A percentile compares a stretch with the other conserved stretches of the same genome.
phyloP scores from a whole-genome alignment of 2,329 filamentous ascomycete genomes.

The Neonectria neomacrospora region DNA sequence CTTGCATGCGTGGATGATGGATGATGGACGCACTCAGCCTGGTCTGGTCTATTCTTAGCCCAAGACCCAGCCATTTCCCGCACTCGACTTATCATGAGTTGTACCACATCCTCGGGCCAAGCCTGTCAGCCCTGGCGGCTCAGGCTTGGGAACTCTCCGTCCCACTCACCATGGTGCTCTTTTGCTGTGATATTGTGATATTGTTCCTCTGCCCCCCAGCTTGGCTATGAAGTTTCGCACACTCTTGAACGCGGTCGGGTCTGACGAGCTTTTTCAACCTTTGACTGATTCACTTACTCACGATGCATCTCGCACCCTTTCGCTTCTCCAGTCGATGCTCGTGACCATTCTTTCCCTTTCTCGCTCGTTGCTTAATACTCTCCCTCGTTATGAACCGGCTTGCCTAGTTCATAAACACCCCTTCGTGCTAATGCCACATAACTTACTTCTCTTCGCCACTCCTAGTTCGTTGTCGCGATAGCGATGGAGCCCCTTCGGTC shows the following conservation, averaged over 20 bases:
- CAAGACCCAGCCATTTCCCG: constrained; percentile 5
- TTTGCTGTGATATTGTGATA: constrained; percentile 6
- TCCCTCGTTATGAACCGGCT: not conserved
- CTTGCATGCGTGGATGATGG: constrained; percentile 21
- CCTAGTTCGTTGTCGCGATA: constrained; percentile 21
- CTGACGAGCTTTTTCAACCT: constrained; percentile 4
- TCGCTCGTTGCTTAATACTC: not conserved
- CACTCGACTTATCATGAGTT: constrained; percentile 15
- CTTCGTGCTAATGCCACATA: constrained; percentile 3
- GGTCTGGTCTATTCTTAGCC: constrained; percentile 25
- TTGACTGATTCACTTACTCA: constrained; percentile 29
- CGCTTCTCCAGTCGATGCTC: constrained; percentile 11
- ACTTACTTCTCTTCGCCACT: constrained; percentile 24
- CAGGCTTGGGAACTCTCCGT: constrained; percentile 20
- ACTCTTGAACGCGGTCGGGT: constrained; percentile 10
- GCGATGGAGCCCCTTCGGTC: constrained; percentile 38
- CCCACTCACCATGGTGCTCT: constrained; percentile 3
- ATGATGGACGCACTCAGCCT: constrained; percentile 19
- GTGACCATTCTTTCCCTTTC: constrained; percentile 5
- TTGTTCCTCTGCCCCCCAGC: constrained; percentile 2
- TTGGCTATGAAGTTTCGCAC: constrained; percentile 12
- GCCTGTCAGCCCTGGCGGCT: constrained; percentile 17
- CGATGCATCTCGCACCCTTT: constrained; percentile 7
- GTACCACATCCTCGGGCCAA: constrained; percentile 14
- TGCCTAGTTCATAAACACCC: not conserved